Base-by-base conservation (phyloP, 2,329 filamentous ascomycete species). In the Lachnellula suecica region DNA sequence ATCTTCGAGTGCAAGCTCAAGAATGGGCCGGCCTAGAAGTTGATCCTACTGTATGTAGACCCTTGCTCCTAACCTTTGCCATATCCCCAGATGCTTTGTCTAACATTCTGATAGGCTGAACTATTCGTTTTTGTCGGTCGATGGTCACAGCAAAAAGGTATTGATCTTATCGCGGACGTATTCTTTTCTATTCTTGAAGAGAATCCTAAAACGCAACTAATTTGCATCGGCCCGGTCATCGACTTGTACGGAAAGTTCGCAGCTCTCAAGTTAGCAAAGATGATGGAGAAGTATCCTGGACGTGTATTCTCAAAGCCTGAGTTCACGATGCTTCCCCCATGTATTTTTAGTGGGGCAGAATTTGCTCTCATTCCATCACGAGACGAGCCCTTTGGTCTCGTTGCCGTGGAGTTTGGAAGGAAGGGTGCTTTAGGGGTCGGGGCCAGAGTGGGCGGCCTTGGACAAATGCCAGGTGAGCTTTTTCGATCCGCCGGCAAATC, bases 231-330 rank as follows among this genome's bases (percentile, higher is more conserved):
- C 5, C 84, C 84, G 0, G 79, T 85, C 17, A 87, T 87, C 60
- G 84, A 87, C 69, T 71, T 87, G 2, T 85, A 87, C 64, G 84
- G 84, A 38, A 85, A 82, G 59, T 87, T 87, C 56, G 84, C 84
- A 7, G 84, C 84, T 1, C 68, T 86, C 27, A 87, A 87, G 70
- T 71, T 87, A 19, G 77, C 79, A 45, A 76, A 76, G 53, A 79
- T 87, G 69, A 86, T 85, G 83, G 74, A 82, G 57, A 73, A 81
- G 44, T 87, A 87, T 63, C 84, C 84, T 31, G 81, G 79, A 22
- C 74, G 84, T 44, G 84, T 88, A 5, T 87, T 75, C 69, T 85
- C 81, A n/a, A 85, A 83, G 67, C 84, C 84, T 2, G 81, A 85
- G 64, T 88, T 87, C 66, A 87, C 83, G 1, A 76, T 80, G 6